phyloP scores from a whole-genome alignment of 1,284 basidiomycete genomes.

The Coniferiporia weirii region DNA sequence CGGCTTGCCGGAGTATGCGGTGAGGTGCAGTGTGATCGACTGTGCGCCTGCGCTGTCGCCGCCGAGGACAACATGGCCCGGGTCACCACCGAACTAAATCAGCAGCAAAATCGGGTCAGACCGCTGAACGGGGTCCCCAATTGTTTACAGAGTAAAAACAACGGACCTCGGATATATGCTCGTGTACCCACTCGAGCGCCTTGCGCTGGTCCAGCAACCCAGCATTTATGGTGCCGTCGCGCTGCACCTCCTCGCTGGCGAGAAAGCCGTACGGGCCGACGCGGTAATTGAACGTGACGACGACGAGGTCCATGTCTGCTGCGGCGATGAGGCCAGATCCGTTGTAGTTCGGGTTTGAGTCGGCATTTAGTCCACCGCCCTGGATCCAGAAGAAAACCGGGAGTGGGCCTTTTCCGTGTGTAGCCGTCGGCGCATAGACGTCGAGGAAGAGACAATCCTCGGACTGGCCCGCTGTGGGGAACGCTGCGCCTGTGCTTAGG shows the following conservation, averaged over 20 bases:
- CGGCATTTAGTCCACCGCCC: constrained; percentile 42
- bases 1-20: constrained; percentile 43
- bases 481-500: constrained; percentile 9
- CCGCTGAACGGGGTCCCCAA: constrained; percentile 35
- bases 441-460: constrained; percentile 38
- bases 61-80: constrained; percentile 49
- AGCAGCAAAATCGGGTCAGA: neutral
- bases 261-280: constrained; percentile 42
- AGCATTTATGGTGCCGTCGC: constrained; percentile 35
- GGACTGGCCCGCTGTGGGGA: constrained; percentile 2
- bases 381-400: constrained; percentile 66
- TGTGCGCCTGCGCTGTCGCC: constrained; percentile 59
- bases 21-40: constrained; percentile 51
- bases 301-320: constrained; percentile 44
- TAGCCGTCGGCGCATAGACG: constrained; percentile 29
- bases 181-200: constrained; percentile 56
- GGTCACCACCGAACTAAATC: constrained; percentile 56
- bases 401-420: constrained; percentile 30
- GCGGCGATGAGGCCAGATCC: constrained; percentile 28
- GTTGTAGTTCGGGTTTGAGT: constrained; percentile 15
- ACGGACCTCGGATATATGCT: constrained; percentile 39
- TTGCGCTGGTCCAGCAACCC: constrained; percentile 47
- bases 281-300: constrained; percentile 42
- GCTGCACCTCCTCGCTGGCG: constrained; percentile 36
- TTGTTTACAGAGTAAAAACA: constrained; percentile 37